A percentile compares a stretch with the other conserved stretches of the same genome.
phyloP scores from a whole-genome alignment of 768 basidiomycete species.

The Hygrocybe coccinea region DNA sequence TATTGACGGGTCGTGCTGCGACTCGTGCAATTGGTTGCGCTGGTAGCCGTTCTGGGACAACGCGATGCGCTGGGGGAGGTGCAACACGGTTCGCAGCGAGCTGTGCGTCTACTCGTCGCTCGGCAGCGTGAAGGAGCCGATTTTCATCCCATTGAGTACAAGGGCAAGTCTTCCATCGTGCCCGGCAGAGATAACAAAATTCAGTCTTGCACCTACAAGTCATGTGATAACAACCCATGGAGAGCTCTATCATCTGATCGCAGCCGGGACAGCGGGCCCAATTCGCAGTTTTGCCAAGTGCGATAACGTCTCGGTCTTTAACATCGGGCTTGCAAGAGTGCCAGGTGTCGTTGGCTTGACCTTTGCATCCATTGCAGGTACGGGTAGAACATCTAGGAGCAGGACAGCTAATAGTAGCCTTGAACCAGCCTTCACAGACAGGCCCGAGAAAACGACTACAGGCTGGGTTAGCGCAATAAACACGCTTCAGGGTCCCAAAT shows the following conservation, averaged over 20 bases:
- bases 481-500: conserved; percentile 40
- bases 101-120: neutral
- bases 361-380: conserved; percentile 33
- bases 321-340: neutral
- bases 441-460: conserved; percentile 55
- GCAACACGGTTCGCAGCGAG: neutral
- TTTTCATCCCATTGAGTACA: conserved; percentile 8
- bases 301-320: conserved; percentile 31
- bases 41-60: neutral
- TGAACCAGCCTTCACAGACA: conserved; percentile 30
- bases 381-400: conserved; percentile 41
- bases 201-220: conserved; percentile 44
- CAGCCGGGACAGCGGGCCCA: conserved; percentile 68
- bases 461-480: conserved; percentile 47
- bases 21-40: neutral
- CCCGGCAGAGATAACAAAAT: conserved; percentile 6
- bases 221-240: conserved; percentile 60
- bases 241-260: conserved; percentile 49
- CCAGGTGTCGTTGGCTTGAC: conserved; percentile 24
- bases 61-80: neutral
- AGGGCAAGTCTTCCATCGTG: conserved; percentile 1
- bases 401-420: conserved; percentile 39
- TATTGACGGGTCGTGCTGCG: neutral
- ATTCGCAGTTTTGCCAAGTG: conserved; percentile 38
- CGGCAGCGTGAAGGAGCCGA: conserved; percentile 1